Conservation (phyloP, 78 protist genomes). For the Dictyostelium discoideum region DNA sequence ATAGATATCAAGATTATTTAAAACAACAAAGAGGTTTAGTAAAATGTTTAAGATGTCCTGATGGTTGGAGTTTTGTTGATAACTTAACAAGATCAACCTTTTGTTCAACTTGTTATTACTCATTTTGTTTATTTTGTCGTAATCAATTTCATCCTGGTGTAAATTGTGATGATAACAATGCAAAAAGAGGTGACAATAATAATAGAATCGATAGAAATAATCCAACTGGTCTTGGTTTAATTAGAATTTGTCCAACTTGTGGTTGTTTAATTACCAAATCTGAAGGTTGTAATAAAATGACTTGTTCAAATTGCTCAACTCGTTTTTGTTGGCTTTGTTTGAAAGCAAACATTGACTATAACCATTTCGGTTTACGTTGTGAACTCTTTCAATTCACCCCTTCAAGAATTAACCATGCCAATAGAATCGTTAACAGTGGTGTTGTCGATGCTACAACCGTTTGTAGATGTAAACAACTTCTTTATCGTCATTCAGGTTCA, state of each 20-base stretch:
- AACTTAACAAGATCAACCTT: not conserved
- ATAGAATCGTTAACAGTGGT: not conserved
- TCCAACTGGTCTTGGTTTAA: not conserved
- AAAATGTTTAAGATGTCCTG: not conserved
- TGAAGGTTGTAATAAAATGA: conserved; percentile 1
- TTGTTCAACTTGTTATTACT: not conserved
- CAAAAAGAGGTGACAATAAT: no score
- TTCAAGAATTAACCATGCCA: not conserved
- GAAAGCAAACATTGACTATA: not conserved
- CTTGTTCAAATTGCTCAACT: not conserved
- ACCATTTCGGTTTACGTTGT: not conserved
- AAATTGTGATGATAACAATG: not conserved
- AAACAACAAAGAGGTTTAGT: not conserved
- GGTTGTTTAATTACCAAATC: not conserved
- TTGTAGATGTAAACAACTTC: not conserved
- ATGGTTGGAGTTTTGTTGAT: not conserved
- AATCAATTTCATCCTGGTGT: not conserved
- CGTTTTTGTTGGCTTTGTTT: not conserved
- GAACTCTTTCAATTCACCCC: not conserved
- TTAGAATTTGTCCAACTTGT: not conserved
- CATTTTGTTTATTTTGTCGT: not conserved
- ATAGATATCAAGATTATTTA: not conserved
- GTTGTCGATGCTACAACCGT: not conserved
- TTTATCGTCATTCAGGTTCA: not conserved
- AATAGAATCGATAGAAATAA: not conserved